Conservation (phyloP, 2,329 filamentous ascomycete species). For the Cyphellophora europaea region DNA sequence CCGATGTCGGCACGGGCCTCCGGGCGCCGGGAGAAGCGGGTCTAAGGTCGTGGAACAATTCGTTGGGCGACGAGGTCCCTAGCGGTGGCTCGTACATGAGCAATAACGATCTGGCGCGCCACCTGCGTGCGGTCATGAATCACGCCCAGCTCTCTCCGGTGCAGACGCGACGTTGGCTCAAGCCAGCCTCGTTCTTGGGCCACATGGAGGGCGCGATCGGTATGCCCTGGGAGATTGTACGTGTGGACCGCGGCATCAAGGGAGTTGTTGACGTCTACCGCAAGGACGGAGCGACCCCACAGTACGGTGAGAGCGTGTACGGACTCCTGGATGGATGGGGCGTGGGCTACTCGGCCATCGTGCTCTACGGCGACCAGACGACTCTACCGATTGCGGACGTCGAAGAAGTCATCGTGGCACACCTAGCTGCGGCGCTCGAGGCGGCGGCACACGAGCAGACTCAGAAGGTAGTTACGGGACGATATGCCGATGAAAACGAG, state of each 20-base stretch:
- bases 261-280: not conserved
- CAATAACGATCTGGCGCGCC: constrained; percentile 14
- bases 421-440: too few relatives aligned
- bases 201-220: constrained; percentile 31
- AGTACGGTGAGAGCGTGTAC: not conserved
- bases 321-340: not conserved
- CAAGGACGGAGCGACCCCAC: not conserved
- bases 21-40: constrained; percentile 19
- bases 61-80: constrained; percentile 12
- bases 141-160: constrained; percentile 31
- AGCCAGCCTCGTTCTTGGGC: constrained; percentile 31
- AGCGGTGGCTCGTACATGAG: constrained; percentile 11
- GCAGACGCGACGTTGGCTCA: constrained; percentile 37
- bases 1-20: too few relatives aligned
- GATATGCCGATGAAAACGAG: too few relatives aligned
- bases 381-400: too few relatives aligned
- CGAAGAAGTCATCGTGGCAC: too few relatives aligned
- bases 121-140: constrained; percentile 28
- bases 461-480: too few relatives aligned
- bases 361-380: too few relatives aligned
- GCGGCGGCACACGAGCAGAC: too few relatives aligned
- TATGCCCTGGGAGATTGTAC: constrained; percentile 40
- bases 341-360: too few relatives aligned
- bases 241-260: not conserved
- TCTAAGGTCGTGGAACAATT: constrained; percentile 20